Base-by-base conservation (phyloP, 192 early-diverging fungal genomes). In the Allomyces macrogynus region DNA sequence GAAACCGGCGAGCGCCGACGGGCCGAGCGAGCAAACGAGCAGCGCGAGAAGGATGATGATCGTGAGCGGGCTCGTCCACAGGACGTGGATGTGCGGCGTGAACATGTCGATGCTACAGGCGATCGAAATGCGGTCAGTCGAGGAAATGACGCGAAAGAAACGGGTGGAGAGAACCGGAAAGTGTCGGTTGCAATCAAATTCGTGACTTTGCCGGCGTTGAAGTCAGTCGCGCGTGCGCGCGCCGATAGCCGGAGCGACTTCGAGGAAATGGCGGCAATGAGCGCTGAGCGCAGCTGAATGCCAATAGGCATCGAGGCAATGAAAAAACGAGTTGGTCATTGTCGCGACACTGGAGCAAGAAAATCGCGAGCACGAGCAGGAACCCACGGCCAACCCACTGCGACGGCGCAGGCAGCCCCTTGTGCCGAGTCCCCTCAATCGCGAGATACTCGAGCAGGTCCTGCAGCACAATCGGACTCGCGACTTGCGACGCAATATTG, bases 1-100 rank as follows among this genome's bases (percentile, higher is more conserved):
- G 10, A 95, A 74, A 16, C 91, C 92, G 60, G 86, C 83, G 20
- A 95, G 63, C 20, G 90, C 90, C 10, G 91, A 80, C 20, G 78
- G 73, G 24, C 94, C 94, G 61, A 97, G 75, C 42, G 74, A 69
- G 60, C 25, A 63, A 27, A 81, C 67, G 22, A 81, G 64, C 10
- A 80, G 61, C 27, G 69, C 73, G 24, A 80, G 60, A 60, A 70
- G 69, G 16, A 80, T 61, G 60, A 64, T 32, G 24, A 81, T 61
- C 64, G 71, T 69, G 5, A 76, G 43, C 16, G 80, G 80, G 3
- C 72, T 70, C 23, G 74, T 64, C 78, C 78, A 81, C 18, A 78
- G 62, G 42, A 75, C 64, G 57, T 81, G 79, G 61, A 80, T 72
- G 27, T 67, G 75, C 14, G 72, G 70, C 20, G 69, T 67, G 8